Conservation (phyloP, 1,284 basidiomycete species). For the Malassezia slooffiae region DNA sequence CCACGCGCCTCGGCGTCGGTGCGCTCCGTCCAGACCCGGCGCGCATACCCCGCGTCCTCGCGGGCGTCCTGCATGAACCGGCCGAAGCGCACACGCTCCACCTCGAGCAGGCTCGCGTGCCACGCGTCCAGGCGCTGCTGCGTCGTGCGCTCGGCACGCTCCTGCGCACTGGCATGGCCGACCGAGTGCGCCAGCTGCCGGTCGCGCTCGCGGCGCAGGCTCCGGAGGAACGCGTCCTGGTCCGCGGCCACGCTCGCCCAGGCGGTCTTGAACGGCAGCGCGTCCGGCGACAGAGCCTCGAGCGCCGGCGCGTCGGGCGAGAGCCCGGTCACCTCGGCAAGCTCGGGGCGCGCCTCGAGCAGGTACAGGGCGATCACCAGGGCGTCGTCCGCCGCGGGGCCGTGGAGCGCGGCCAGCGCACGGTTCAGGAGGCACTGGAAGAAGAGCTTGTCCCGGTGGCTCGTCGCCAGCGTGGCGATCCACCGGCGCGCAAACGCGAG, state of each 20-base stretch:
- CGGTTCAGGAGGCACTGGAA: constrained; percentile 29
- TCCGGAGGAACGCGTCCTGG: constrained; percentile 1
- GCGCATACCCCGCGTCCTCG: constrained; percentile 15
- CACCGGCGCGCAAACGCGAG: no score
- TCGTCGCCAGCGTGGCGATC: no score
- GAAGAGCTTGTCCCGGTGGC: no score
- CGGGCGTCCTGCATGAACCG: constrained; percentile 30
- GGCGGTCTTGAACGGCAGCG: neutral
- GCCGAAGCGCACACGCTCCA: constrained; percentile 18
- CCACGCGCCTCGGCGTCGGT: neutral
- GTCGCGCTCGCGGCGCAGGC: constrained; percentile 21
- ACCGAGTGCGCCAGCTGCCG: constrained; percentile 23
- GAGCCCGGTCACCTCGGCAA: no score
- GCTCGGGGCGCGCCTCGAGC: no score
- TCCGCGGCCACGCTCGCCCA: neutral
- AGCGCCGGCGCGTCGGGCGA: no score
- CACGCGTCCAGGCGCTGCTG: constrained; percentile 29
- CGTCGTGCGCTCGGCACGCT: constrained; percentile 18
- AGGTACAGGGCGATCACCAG: no score
- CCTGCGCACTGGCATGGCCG: constrained; percentile 18
- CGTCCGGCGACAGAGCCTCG: no score
- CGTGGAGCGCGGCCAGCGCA: no score
- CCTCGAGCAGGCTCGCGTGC: constrained; percentile 23
- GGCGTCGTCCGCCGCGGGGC: no score
- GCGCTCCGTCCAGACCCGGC: constrained; percentile 2